These are phyloP conservation scores for Aegilops umbellulata DNA, from an alignment of 176 grass and related monocot species.

Conservation along the genomic window DNA sequence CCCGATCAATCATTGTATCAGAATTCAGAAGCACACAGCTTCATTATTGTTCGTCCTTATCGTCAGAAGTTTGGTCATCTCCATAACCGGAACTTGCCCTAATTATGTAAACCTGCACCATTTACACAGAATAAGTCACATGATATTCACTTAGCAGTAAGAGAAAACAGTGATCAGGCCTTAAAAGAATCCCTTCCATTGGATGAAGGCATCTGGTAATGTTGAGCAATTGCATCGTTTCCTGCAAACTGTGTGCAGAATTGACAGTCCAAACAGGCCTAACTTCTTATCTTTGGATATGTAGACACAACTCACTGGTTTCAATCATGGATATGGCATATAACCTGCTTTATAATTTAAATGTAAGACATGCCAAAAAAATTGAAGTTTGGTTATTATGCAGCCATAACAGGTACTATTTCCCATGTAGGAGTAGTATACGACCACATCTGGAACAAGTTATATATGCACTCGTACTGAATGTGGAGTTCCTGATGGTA, in stretches of 20 bases:
- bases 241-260: background rate
- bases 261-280: background rate
- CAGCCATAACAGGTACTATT: background rate
- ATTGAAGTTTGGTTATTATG: background rate
- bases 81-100: slow-evolving; percentile 55
- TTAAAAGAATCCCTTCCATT: background rate
- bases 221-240: background rate
- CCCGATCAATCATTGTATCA: background rate
- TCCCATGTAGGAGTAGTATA: background rate
- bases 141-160: background rate
- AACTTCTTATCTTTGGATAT: background rate
- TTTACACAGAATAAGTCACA: background rate
- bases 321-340: background rate
- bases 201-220: background rate
- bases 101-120: slow-evolving; percentile 64
- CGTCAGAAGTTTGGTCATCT: background rate
- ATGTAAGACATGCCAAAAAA: background rate
- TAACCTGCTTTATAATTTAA: background rate
- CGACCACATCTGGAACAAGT: no score
- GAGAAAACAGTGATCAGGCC: background rate
- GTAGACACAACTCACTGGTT: background rate
- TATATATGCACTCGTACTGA: background rate
- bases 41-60: background rate
- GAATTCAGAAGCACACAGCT: background rate
- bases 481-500: background rate